Evolutionary conservation across 1,284 basidiomycete species (phyloP).

Genomic region (Heterobasidion irregulare): DNA sequence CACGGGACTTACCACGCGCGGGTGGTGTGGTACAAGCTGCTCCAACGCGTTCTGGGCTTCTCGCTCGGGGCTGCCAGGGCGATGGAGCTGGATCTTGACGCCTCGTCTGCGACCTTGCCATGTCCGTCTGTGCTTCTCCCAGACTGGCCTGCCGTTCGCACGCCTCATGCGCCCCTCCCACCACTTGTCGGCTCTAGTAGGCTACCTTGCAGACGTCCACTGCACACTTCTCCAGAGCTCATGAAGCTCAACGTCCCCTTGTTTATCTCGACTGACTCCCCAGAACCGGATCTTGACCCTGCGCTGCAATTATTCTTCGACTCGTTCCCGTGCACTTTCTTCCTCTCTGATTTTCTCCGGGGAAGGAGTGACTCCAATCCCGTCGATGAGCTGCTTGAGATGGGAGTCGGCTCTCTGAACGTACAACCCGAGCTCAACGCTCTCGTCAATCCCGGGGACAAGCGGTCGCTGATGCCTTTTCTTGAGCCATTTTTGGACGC

Average conservation of each 20-base stretch:
- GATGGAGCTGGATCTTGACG: constrained; percentile 25
- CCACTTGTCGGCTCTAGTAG: constrained; percentile 14
- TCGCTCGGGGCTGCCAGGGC: constrained; percentile 26
- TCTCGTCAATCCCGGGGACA: constrained; percentile 44
- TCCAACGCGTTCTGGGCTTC: constrained; percentile 34
- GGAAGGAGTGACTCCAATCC: background rate
- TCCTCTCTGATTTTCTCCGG: constrained; percentile 46
- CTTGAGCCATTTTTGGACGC: constrained; percentile 63
- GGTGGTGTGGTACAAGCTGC: constrained; percentile 47
- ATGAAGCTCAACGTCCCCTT: constrained; percentile 49
- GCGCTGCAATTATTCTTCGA: constrained; percentile 38
- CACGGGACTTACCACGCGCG: constrained; percentile 34
- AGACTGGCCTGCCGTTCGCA: constrained; percentile 15
- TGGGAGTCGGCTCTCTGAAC: constrained; percentile 11
- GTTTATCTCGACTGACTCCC: constrained; percentile 65
- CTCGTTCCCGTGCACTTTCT: constrained; percentile 67
- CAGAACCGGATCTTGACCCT: constrained; percentile 34
- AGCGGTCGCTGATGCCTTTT: constrained; percentile 39
- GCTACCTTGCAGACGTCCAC: constrained; percentile 24
- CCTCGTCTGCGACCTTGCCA: constrained; percentile 11
- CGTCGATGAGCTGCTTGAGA: background rate
- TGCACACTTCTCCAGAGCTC: constrained; percentile 26
- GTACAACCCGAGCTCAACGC: constrained; percentile 22
- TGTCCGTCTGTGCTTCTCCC: constrained; percentile 8
- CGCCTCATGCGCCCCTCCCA: constrained; percentile 15